Percentiles rank a stretch among this genome's conserved stretches.
Evolutionary conservation across 805 yeast species (phyloP).

Genomic region (Sungouiozyma intestinalis): DNA sequence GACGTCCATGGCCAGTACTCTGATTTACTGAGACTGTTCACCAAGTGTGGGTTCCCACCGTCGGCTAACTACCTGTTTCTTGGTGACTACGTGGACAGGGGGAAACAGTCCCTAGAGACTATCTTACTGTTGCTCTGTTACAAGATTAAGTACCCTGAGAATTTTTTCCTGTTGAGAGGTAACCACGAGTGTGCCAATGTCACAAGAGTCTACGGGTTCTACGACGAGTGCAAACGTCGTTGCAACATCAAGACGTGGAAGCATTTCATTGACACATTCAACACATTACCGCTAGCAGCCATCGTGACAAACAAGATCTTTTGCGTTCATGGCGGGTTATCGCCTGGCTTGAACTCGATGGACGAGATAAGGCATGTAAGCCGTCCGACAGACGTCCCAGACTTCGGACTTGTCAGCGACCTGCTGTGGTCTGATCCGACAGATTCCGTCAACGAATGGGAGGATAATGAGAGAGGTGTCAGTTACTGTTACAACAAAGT

Average conservation of each 20-base stretch:
- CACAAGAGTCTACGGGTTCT: conserved; percentile 92
- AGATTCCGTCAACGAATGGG: conserved; percentile 47
- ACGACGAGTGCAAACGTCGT: conserved; percentile 93
- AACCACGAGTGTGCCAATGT: conserved; percentile 97
- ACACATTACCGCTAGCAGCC: conserved; percentile 89
- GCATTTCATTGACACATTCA: conserved; percentile 83
- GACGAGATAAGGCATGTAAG: conserved; percentile 58
- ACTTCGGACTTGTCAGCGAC: conserved; percentile 64
- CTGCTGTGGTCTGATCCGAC: conserved; percentile 79
- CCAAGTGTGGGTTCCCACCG: conserved; percentile 96
- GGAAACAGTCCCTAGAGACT: conserved; percentile 90
- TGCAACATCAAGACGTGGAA: conserved; percentile 90
- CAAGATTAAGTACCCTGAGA: conserved; percentile 92
- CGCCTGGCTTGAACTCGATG: conserved; percentile 55
- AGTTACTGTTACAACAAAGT: conserved; percentile 64
- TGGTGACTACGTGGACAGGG: conserved; percentile 96
- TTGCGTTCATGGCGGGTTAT: conserved; percentile 76
- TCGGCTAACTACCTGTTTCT: conserved; percentile 79
- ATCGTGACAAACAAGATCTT: conserved; percentile 89
- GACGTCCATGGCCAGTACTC: conserved; percentile 96
- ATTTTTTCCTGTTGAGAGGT: conserved; percentile 87
- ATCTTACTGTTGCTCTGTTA: conserved; percentile 77
- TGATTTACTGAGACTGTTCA: conserved; percentile 79
- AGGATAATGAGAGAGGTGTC: conserved; percentile 73
- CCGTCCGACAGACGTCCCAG: conserved; percentile 77